Percentiles rank a stretch among this genome's conserved stretches.
phyloP scores from a whole-genome alignment of 331 rosid genomes.

The Quercus lobata region DNA sequence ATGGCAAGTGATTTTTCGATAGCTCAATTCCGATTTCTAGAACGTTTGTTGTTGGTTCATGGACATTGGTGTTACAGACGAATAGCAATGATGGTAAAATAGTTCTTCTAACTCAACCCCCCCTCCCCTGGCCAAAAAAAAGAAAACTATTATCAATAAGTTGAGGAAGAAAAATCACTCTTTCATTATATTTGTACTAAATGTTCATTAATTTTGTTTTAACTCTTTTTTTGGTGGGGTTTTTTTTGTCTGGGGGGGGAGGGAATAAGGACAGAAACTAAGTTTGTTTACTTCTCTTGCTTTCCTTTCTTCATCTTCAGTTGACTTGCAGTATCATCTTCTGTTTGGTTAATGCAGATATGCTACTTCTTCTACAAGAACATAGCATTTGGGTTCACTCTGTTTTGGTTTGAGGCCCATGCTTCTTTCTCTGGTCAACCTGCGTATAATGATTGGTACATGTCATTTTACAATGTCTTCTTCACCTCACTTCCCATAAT shows the following conservation, averaged over 20 bases:
- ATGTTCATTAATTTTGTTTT: background rate
- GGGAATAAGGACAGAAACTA: background rate
- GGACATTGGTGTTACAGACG: slow-evolving; percentile 96
- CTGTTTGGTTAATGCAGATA: slow-evolving; percentile 55
- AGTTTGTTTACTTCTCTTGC: background rate
- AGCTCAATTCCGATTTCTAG: slow-evolving; percentile 76
- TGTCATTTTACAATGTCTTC: slow-evolving; percentile 92
- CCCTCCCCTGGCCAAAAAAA: background rate
- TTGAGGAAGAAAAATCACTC: background rate
- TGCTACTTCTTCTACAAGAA: slow-evolving; percentile 95
- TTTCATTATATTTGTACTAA: background rate
- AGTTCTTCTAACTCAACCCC: background rate
- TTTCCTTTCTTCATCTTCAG: background rate
- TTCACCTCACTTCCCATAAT: slow-evolving; percentile 92
- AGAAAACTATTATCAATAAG: background rate
- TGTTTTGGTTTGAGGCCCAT: slow-evolving; percentile 86
- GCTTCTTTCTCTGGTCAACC: slow-evolving; percentile 88
- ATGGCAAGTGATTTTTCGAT: slow-evolving; percentile 93
- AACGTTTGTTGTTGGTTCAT: slow-evolving; percentile 82
- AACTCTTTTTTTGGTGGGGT: too few relatives aligned
- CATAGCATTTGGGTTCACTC: slow-evolving; percentile 78
- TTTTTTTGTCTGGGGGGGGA: background rate
- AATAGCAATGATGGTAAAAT: slow-evolving; percentile 86
- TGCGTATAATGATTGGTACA: slow-evolving; percentile 89
- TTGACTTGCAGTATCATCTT: slow-evolving; percentile 15